phyloP scores from a whole-genome alignment of 441 rosid genomes.

The Populus trichocarpa region DNA sequence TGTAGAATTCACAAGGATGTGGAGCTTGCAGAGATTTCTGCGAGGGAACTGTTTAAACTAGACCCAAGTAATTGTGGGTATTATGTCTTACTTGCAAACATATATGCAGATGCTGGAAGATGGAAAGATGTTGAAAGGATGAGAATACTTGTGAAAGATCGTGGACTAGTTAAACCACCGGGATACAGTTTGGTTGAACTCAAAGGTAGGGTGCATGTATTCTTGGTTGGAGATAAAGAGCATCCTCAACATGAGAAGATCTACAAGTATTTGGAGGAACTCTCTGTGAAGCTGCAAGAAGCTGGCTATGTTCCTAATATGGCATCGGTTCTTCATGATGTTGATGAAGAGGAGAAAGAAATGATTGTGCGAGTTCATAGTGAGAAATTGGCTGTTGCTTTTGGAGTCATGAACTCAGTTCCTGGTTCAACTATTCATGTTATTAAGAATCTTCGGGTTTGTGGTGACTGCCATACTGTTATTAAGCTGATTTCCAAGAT shows the following conservation, averaged over 20 bases:
- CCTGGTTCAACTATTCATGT: slow-evolving; percentile 60
- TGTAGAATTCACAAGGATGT: slow-evolving; percentile 81
- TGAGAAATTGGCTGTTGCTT: slow-evolving; percentile 80
- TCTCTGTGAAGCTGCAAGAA: slow-evolving; percentile 56
- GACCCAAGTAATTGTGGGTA: slow-evolving; percentile 69
- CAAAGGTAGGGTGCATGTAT: slow-evolving; percentile 71
- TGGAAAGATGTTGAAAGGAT: slow-evolving; percentile 78
- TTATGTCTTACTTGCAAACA: slow-evolving; percentile 67
- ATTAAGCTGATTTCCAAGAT: slow-evolving; percentile 69
- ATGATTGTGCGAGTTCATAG: slow-evolving; percentile 66
- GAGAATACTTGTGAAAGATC: slow-evolving; percentile 51
- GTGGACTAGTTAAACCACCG: slow-evolving; percentile 62
- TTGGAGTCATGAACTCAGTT: slow-evolving; percentile 47
- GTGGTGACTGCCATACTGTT: slow-evolving; percentile 72
- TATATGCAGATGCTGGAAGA: slow-evolving; percentile 82
- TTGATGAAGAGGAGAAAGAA: slow-evolving; percentile 75
- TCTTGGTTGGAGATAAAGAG: slow-evolving; percentile 69
- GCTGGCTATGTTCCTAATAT: slow-evolving; percentile 72
- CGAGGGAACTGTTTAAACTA: slow-evolving; percentile 53
- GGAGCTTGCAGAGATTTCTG: slow-evolving; percentile 76
- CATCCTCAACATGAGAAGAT: slow-evolving; percentile 59
- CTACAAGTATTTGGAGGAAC: slow-evolving; percentile 58
- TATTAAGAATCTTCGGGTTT: slow-evolving; percentile 80
- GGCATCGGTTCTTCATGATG: slow-evolving; percentile 58
- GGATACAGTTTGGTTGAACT: slow-evolving; percentile 85